Conservation (phyloP, 2,329 filamentous ascomycete species). For the Fusarium tanahbumbuense region DNA sequence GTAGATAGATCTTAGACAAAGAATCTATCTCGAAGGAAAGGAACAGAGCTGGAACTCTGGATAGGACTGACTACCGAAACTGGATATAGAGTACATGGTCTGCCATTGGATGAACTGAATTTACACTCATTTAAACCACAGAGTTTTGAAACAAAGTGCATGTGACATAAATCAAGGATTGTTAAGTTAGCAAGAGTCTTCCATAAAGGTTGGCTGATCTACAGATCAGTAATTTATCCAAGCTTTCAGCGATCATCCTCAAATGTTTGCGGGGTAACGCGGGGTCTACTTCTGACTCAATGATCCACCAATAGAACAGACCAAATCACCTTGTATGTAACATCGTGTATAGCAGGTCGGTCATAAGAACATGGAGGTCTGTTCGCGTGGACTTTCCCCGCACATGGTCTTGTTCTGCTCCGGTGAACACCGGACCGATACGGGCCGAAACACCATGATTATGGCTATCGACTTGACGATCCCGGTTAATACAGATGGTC, state of each 20-base stretch:
- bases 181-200: fast-evolving
- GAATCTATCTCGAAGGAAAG: neutral
- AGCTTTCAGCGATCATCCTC: neutral
- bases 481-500: neutral
- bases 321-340: neutral
- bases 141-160: fast-evolving
- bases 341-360: neutral
- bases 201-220: fast-evolving
- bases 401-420: neutral
- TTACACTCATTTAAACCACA: neutral
- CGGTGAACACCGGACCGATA: neutral
- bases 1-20: neutral
- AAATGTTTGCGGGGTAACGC: constrained; percentile 12
- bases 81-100: neutral
- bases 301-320: neutral
- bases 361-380: neutral
- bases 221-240: neutral
- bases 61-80: neutral
- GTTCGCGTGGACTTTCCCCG: neutral
- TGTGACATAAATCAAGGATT: neutral
- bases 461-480: neutral
- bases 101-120: neutral
- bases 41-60: neutral
- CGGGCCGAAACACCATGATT: neutral
- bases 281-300: neutral